Evolutionary conservation across 495 filamentous ascomycete genomes (phyloP), one percentile per base, ranked within the genome.

Genomic region (Talaromyces borbonicus): DNA sequence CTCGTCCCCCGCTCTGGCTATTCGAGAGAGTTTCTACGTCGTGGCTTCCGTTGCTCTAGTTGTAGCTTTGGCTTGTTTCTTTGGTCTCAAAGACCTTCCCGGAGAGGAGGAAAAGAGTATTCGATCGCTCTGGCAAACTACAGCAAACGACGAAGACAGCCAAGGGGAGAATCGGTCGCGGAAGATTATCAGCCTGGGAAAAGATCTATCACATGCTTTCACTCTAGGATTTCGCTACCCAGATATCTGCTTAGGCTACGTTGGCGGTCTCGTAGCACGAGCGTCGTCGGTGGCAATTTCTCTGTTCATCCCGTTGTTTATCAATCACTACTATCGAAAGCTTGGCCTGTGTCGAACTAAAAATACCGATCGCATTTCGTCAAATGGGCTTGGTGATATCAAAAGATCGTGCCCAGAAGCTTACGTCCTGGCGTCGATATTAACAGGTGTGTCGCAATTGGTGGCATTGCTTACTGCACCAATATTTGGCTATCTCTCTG

Each of bases 231-330:
- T 85, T 51, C 78, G 68, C 16, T 82, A 90, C 56, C 68, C 74
- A 19, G 75, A 81, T 40, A 90, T 99, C 55, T 80, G 80, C 30
- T 72, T 97, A 0, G 87, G 85, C 14, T 99, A 97, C 54, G 65
- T 96, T 0, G 92, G 90, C 46, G 90, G 90, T 12, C 95, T 99
- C 51, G 90, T 97, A 1, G 92, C 93, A 4, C 80, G 92, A 41
- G 87, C 92, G 8, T 95, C 87, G n/a, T 94, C 89, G 0, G 90
- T 99, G 32, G 90, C 83, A 8, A 94, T 97, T 44, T 90, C 87
- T 1, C 71, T 95, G 7, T 99, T 96, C 66, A 81, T 99, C 40
- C 93, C 92, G 4, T 73, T 99, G 4, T 90, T 80, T 50, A 78
- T 95, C 48, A 96, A 99, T 55, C 73, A 81, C 30, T 95, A 87